Evolutionary conservation across 192 early-diverging fungal species (phyloP), one percentile per base, ranked within the genome.

Genomic region (Helicostylum pulchrum): DNA sequence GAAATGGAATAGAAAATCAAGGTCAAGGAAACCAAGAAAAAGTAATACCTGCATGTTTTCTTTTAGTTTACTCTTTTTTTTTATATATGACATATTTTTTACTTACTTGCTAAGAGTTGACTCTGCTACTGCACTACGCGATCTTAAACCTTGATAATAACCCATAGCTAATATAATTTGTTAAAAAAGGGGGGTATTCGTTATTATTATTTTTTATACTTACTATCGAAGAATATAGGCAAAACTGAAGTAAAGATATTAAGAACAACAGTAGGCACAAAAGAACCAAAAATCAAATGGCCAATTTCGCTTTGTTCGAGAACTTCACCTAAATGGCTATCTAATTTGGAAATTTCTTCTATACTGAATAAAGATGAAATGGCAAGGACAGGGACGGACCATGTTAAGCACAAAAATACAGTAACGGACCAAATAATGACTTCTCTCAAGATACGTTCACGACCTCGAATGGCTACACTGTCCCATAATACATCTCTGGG

Each of bases 401-500:
- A 93, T 65, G 89, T 87, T 21, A 89, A 76, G 67, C 85, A 82
- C 46, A 93, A 74, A 7, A 85, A 63, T 45, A 85, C 63, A 0
- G 89, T 79, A 21, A 80, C 74, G 0, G 72, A 36, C 71, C 79
- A 85, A 46, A 85, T 76, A 7, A 83, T 53, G 12, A 80, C 56
- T 11, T 77, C 67, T 4, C 88, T 80, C 19, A 79, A 43, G 11
- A 83, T 65, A 48, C 75, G 76, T 53, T 85, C 76, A 2, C 75
- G 61, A 36, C 62, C 68, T 20, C 80, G 73, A 12, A 88, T 73
- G 58, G 72, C 78, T 6, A 93, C 65, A 53, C 87, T 88, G 34
- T 80, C 66, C 88, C 88, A 91, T 62, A 77, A 78, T 23, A 93
- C 79, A 62, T 88, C 89, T 21, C 87, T 83, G 26, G 91, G 89